Evolutionary conservation across 139 green algal species (phyloP).

Genomic region (Nannochloris sp.): DNA sequence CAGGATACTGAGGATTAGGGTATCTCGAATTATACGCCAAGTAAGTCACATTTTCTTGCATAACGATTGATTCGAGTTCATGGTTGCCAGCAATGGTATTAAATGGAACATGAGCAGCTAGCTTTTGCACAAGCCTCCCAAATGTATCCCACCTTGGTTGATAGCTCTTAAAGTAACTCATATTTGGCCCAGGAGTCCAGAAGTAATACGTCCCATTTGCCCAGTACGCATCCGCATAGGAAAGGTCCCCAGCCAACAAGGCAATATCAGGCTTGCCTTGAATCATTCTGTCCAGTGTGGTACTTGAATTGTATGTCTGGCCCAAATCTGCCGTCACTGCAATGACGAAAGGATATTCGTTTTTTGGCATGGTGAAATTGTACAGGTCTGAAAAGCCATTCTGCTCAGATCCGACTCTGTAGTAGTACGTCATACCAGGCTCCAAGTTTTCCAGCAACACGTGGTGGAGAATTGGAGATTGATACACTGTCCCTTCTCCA

Average conservation of each 20-base stretch:
- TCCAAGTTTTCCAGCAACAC: not conserved
- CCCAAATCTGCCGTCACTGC: not conserved
- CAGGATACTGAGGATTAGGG: no score
- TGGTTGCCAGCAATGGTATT: no score
- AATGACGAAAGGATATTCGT: not conserved
- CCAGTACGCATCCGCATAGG: not conserved
- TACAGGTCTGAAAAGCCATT: not conserved
- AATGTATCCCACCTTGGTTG: not conserved
- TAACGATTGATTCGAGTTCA: no score
- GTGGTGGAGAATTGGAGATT: constrained; percentile 3
- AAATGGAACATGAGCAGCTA: no score
- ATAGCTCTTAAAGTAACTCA: not conserved
- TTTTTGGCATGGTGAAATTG: not conserved
- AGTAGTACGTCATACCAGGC: not conserved
- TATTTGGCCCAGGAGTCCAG: not conserved
- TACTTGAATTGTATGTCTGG: not conserved
- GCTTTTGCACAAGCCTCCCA: not conserved
- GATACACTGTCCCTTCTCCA: not conserved
- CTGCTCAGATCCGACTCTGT: not conserved
- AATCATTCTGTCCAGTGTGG: not conserved
- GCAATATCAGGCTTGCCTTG: not conserved
- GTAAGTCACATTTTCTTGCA: no score
- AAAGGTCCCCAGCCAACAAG: not conserved
- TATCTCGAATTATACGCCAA: no score
- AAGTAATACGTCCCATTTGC: not conserved